Evolutionary conservation across 2,329 filamentous ascomycete species (phyloP), one percentile per base, ranked within the genome.

Genomic region (Phaeomoniella chlamydospora): DNA sequence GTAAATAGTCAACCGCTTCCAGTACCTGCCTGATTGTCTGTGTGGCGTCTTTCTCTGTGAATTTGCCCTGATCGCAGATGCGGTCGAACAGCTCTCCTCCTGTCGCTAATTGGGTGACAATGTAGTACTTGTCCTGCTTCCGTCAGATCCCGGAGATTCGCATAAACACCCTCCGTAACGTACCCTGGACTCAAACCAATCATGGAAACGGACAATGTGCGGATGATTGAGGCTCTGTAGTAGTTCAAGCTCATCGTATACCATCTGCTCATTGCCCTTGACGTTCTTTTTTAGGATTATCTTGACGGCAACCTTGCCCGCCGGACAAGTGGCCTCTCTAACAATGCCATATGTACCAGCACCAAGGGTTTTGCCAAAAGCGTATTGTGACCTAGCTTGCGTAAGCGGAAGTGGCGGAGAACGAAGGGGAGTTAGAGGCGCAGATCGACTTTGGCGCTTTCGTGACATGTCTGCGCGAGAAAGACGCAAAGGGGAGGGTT

Each of bases 271-370:
- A 51, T 96, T 96, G 45, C 87, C 88, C 58, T 87, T 92, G 56
- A 98, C 88, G 61, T 94, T 96, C 68, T 94, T 94, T 74, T 98
- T 98, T 53, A 96, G 68, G 59, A 98, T 98, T 57, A 98, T 96
- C 71, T 98, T 98, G 61, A 98, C 74, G 29, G 90, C 90, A 41
- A 93, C 87, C 68, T 94, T 81, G 57, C 85, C 84, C 14, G 72
- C 70, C 30, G 80, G 75, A 47, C 83, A 74, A 42, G 94, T 86
- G 41, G 90, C 90, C 63, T 98, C 90, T 50, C 90, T 77, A 52
- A 98, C 90, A 52, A 98, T 93, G 53, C 90, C 90, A 69, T 98
- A 98, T 50, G 90, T 98, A 49, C 90, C 90, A 42, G 90, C 90
- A 53, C 90, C 90, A 40, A 98, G 74, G 15, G 88, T 96, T 57